A percentile compares a stretch with the other conserved stretches of the same genome.
Conservation (phyloP, 495 filamentous ascomycete species). For the Aspergillus cristatus region DNA sequence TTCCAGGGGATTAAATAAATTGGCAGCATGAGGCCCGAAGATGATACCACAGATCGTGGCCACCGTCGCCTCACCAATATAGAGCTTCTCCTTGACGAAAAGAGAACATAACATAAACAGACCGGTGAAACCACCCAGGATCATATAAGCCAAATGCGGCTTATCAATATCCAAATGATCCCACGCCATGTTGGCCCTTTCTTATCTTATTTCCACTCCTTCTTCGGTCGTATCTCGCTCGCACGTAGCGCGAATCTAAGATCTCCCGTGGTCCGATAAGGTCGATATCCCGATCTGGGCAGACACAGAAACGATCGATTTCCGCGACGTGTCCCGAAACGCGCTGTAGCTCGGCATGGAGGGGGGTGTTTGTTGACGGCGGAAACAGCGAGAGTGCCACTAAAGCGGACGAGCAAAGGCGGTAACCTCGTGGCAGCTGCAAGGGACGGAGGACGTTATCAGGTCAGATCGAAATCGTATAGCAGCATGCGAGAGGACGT, state of each 20-base stretch:
- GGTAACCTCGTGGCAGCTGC: no score
- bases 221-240: conserved; percentile 1
- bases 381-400: no score
- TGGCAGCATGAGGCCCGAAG: conserved; percentile 90
- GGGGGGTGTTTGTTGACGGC: no score
- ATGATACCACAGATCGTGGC: conserved; percentile 95
- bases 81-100: conserved; percentile 95
- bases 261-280: no score
- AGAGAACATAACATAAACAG: conserved; percentile 98
- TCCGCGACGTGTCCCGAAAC: conserved; percentile 15
- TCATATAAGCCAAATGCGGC: conserved; percentile 97
- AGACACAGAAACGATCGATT: conserved; percentile 4
- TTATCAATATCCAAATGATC: conserved; percentile 85
- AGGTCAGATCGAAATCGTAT: no score
- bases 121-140: conserved; percentile 93
- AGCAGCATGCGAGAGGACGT: no score
- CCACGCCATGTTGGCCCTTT: conserved; percentile 65
- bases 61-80: conserved; percentile 97
- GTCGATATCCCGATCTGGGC: no score
- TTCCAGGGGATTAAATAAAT: conserved; percentile 70
- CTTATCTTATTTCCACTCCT: background rate
- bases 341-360: conserved; percentile 20
- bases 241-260: no score
- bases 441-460: no score
- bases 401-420: conserved; percentile 1